Evolutionary conservation across 495 filamentous ascomycete species (phyloP).

Genomic region (Aspergillus saccharolyticus): DNA sequence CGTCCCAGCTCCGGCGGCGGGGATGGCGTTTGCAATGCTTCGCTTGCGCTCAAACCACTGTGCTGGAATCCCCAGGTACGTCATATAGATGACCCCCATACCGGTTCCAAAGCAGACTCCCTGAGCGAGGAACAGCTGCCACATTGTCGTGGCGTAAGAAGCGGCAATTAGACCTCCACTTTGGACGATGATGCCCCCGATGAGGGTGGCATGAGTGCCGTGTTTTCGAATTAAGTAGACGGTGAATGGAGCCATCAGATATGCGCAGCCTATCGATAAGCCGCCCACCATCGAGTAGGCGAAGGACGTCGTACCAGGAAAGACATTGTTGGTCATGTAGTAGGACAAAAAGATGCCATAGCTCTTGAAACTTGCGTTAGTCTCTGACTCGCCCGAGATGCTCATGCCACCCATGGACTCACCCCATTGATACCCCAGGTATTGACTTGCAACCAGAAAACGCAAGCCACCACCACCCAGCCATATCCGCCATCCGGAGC

Average conservation of each 20-base stretch:
- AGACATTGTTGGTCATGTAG: conserved; percentile 56
- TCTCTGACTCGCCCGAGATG: not conserved
- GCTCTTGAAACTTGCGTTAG: conserved; percentile 31
- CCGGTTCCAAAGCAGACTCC: conserved; percentile 67
- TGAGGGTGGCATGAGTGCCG: conserved; percentile 48
- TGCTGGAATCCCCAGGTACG: conserved; percentile 52
- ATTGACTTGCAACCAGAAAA: conserved; percentile 53
- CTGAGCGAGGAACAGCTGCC: conserved; percentile 68
- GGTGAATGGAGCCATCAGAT: conserved; percentile 55
- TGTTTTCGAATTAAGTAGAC: conserved; percentile 48
- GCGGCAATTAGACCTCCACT: conserved; percentile 53
- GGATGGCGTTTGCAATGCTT: conserved; percentile 47
- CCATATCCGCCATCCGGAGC: conserved; percentile 55
- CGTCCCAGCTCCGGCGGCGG: conserved; percentile 44
- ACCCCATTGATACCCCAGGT: conserved; percentile 58
- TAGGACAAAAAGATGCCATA: conserved; percentile 63
- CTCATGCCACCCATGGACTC: conserved; percentile 10
- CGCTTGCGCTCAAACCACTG: conserved; percentile 63
- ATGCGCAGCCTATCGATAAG: conserved; percentile 54
- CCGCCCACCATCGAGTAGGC: conserved; percentile 68
- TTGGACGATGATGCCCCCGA: conserved; percentile 51
- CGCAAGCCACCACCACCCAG: conserved; percentile 52
- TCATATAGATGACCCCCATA: conserved; percentile 66
- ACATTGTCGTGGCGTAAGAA: conserved; percentile 57
- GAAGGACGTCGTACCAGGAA: conserved; percentile 46